A percentile compares a stretch with the other conserved stretches of the same genome.
Conservation (phyloP, 257 asterid species). For the Forsythia suspensa region DNA sequence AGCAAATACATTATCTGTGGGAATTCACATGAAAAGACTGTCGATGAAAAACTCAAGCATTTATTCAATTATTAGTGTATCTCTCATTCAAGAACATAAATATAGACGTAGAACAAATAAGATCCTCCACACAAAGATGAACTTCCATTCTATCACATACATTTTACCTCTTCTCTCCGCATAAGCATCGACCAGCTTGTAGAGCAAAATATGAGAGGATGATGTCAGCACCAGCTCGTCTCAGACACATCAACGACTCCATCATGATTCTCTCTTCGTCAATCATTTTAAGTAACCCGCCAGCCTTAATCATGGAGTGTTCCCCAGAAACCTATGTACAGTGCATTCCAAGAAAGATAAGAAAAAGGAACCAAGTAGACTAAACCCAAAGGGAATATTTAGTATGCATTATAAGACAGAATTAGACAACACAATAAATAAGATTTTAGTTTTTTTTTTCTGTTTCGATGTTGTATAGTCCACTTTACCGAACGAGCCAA, state of each 20-base stretch:
- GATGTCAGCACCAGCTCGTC: slow-evolving; percentile 94
- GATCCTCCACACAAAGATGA: slow-evolving; percentile 5
- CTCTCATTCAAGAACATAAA: not conserved
- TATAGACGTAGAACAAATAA: not conserved
- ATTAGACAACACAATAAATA: not conserved
- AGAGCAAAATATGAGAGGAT: slow-evolving; percentile 85
- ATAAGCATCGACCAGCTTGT: slow-evolving; percentile 75
- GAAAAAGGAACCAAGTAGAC: not conserved
- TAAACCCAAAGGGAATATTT: not conserved
- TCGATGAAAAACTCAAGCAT: not conserved
- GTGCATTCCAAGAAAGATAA: not conserved
- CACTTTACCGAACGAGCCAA: not conserved
- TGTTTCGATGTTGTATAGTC: not conserved
- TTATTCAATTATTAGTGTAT: not conserved
- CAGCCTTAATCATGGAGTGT: slow-evolving; percentile 96
- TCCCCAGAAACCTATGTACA: slow-evolving; percentile 83
- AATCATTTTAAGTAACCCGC: slow-evolving; percentile 82
- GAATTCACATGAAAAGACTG: not conserved
- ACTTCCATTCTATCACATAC: not conserved
- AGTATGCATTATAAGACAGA: not conserved
- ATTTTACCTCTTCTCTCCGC: slow-evolving; percentile 75
- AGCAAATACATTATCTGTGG: no score
- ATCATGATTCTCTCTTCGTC: slow-evolving; percentile 92
- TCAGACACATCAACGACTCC: slow-evolving; percentile 86
- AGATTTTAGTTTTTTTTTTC: not conserved